Base-by-base conservation (phyloP, 495 filamentous ascomycete species). In the Aspergillus mulundensis region DNA sequence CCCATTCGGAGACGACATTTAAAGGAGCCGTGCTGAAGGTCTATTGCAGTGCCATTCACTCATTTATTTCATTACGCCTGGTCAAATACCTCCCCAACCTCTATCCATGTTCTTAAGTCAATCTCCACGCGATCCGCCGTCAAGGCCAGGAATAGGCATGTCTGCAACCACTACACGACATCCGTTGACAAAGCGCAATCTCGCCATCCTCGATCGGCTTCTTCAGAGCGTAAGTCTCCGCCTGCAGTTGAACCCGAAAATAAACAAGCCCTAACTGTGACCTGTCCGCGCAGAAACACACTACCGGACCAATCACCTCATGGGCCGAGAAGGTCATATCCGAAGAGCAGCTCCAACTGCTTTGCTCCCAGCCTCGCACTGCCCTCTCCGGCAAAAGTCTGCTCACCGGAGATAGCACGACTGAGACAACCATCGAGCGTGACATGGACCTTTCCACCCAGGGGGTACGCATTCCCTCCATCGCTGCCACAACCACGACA, bases 301-400 rank as follows among this genome's bases (percentile, higher is more conserved):
- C 24, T 15, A 14, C 53, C 32, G 28, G 52, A 12, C 2, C 38
- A 25, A 19, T 61, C 11, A 43, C 28, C 16, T 45, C 57, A 19
- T 63, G 64, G 58, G 57, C 57, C n/a, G 66, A 60, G 16, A 57
- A 47, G 21, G 56, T 66, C 52, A 59, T 68, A 36, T 20, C 42
- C 18, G 53, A 63, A 19, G 65, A 68, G 45, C 58, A 41, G 20
- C 60, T 36, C 14, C 65, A 65, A 14, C 15, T 28, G 28, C 47
- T 52, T 42, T 48, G 39, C 44, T 36, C 58, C n/a, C 43, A 61
- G 24, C 49, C 50, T 19, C 40, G 54, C 7, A 14, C 32, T 7
- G 5, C 24, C 11, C 30, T 46, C 24, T 39, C 19, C 10, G 10
- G 12, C 20, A 16, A 39, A 10, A 28, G 54, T 14, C 23, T 45